These are phyloP conservation scores for Pythium guiyangense DNA, from an alignment of 352 stramenopile genomes.

Conservation along the genomic window DNA sequence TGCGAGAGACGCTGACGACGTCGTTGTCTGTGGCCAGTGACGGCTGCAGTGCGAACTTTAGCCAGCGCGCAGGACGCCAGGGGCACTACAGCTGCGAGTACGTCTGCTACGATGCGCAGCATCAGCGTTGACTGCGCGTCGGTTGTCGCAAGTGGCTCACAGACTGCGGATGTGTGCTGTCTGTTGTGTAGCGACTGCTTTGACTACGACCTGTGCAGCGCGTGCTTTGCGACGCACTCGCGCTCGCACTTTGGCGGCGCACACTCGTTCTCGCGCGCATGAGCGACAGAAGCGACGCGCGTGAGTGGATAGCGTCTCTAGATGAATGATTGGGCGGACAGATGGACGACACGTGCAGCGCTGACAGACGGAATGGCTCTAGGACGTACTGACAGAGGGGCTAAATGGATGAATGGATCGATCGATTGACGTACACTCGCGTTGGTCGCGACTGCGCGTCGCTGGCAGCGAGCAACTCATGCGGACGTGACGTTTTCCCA, in stretches of 20 bases:
- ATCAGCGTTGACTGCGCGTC: background rate
- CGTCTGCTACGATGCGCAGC: conserved; percentile 5
- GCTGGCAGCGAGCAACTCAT: no score
- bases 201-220: conserved; percentile 27
- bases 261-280: conserved; percentile 13
- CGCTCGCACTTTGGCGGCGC: conserved; percentile 4
- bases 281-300: no score
- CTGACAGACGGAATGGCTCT: no score
- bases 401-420: no score
- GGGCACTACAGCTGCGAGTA: conserved; percentile 17
- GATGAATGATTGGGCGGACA: background rate
- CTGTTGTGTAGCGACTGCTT: conserved; percentile 24
- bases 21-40: conserved; percentile 1
- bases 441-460: no score
- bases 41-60: conserved; percentile 5
- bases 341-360: no score
- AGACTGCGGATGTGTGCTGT: background rate
- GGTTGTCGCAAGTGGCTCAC: background rate
- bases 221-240: conserved; percentile 12
- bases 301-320: background rate
- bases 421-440: no score
- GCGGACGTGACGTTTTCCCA: conserved; percentile 81
- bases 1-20: background rate
- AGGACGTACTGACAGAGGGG: no score
- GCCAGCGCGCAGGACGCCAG: background rate